Evolutionary conservation across 352 stramenopile species (phyloP).

Genomic region (Phytophthora citricola): DNA sequence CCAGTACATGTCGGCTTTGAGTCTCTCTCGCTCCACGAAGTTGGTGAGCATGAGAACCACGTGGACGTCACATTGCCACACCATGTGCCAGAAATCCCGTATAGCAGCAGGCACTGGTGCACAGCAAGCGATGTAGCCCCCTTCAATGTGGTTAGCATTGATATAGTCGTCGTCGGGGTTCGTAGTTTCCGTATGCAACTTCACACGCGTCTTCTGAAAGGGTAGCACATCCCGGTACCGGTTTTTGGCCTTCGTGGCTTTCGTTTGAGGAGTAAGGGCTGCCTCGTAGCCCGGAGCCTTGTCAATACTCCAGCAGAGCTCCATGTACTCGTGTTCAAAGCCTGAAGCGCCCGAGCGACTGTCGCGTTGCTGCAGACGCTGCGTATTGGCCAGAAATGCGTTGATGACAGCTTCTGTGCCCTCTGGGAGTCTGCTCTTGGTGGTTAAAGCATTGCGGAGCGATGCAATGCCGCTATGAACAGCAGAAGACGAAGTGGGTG

Average conservation of each 20-base stretch:
- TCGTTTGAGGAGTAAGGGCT: constrained; percentile 67
- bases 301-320: constrained; percentile 71
- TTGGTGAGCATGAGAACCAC: constrained; percentile 91
- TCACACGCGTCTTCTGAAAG: constrained; percentile 77
- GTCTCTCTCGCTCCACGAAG: constrained; percentile 77
- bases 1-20: constrained; percentile 84
- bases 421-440: constrained; percentile 1
- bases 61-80: constrained; percentile 78
- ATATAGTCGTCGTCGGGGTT: constrained; percentile 62
- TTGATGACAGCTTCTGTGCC: constrained; percentile 9
- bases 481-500: constrained; percentile 4
- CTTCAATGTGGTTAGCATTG: constrained; percentile 74
- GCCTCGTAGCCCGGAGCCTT: constrained; percentile 56
- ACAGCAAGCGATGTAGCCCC: constrained; percentile 79
- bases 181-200: constrained; percentile 28
- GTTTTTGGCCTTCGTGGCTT: constrained; percentile 76
- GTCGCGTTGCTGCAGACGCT: constrained; percentile 38
- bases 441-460: constrained; percentile 18
- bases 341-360: constrained; percentile 36
- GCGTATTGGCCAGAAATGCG: constrained; percentile 42
- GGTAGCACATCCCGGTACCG: constrained; percentile 81
- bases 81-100: constrained; percentile 85
- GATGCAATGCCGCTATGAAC: constrained; percentile 10
- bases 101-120: constrained; percentile 71
- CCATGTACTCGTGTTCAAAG: constrained; percentile 73